phyloP scores from a whole-genome alignment of 2,329 filamentous ascomycete genomes.

The Pleochaeta shiraiana region DNA sequence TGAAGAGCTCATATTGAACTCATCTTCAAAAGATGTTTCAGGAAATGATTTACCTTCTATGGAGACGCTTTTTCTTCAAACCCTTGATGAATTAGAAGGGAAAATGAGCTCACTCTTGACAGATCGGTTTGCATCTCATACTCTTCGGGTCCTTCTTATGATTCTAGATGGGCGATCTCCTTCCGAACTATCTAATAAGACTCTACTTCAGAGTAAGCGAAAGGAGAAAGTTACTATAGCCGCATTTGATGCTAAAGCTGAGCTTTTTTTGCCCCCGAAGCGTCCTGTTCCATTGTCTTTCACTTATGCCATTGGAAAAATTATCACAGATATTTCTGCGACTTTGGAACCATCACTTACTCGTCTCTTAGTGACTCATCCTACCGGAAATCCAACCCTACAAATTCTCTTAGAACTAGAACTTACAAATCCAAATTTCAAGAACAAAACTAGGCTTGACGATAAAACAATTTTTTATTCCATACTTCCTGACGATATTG shows the following conservation, averaged over 20 bases:
- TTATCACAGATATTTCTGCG: slow-evolving; percentile 55
- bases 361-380: slow-evolving; percentile 66
- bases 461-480: slow-evolving; percentile 42
- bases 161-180: slow-evolving; percentile 69
- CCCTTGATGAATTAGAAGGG: slow-evolving; percentile 71
- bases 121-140: slow-evolving; percentile 77
- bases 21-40: slow-evolving; percentile 13
- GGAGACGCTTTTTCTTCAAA: slow-evolving; percentile 67
- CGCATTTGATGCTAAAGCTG: slow-evolving; percentile 26
- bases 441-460: slow-evolving; percentile 32
- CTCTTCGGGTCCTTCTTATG: slow-evolving; percentile 64
- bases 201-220: slow-evolving; percentile 72
- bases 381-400: slow-evolving; percentile 79
- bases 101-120: slow-evolving; percentile 68
- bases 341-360: slow-evolving; percentile 61
- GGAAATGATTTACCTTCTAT: slow-evolving; percentile 38
- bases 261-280: slow-evolving; percentile 24
- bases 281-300: slow-evolving; percentile 62
- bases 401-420: slow-evolving; percentile 80
- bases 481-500: slow-evolving; percentile 59
- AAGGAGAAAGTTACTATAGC: slow-evolving; percentile 62
- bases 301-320: slow-evolving; percentile 51
- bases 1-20: slow-evolving; percentile 37
- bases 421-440: slow-evolving; percentile 48
- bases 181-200: slow-evolving; percentile 43